Evolutionary conservation across 768 basidiomycete species (phyloP).

Genomic region (Pulveroboletus ravenelii): DNA sequence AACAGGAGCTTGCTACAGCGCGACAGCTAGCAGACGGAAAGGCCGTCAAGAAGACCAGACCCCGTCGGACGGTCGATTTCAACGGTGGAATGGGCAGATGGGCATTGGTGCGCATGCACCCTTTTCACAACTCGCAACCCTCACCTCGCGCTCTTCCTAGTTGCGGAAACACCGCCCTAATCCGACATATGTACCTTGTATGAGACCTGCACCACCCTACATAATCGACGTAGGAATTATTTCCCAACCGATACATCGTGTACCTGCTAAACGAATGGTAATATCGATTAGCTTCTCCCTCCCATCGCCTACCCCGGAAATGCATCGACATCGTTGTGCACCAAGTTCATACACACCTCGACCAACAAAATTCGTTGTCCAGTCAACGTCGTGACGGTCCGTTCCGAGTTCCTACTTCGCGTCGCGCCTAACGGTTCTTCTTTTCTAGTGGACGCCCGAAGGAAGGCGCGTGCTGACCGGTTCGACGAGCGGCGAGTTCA

Average conservation of each 20-base stretch:
- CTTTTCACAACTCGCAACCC: neutral
- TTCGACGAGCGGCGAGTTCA: constrained; percentile 96
- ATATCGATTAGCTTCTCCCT: constrained; percentile 70
- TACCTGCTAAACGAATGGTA: constrained; percentile 25
- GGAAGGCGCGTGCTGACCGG: constrained; percentile 90
- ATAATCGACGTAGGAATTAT: constrained; percentile 72
- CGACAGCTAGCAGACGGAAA: constrained; percentile 75
- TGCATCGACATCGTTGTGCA: constrained; percentile 88
- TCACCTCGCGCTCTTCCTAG: constrained; percentile 33
- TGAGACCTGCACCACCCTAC: constrained; percentile 84
- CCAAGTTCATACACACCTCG: constrained; percentile 96
- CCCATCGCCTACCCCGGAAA: constrained; percentile 91
- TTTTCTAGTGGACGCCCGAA: constrained; percentile 90
- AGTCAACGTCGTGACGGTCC: constrained; percentile 88
- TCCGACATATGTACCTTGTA: constrained; percentile 65
- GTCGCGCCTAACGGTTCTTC: neutral
- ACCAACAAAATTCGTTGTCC: constrained; percentile 99
- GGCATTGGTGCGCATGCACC: constrained; percentile 58
- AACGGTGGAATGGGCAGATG: constrained; percentile 85
- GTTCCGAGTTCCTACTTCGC: constrained; percentile 29
- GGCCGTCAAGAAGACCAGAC: constrained; percentile 84
- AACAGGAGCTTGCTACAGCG: constrained; percentile 74
- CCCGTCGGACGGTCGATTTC: constrained; percentile 92
- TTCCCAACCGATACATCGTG: constrained; percentile 9
- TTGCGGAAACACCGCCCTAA: constrained; percentile 75